Evolutionary conservation across 1,284 basidiomycete species (phyloP).

Genomic region (Austroboletus novae-zelandiae): DNA sequence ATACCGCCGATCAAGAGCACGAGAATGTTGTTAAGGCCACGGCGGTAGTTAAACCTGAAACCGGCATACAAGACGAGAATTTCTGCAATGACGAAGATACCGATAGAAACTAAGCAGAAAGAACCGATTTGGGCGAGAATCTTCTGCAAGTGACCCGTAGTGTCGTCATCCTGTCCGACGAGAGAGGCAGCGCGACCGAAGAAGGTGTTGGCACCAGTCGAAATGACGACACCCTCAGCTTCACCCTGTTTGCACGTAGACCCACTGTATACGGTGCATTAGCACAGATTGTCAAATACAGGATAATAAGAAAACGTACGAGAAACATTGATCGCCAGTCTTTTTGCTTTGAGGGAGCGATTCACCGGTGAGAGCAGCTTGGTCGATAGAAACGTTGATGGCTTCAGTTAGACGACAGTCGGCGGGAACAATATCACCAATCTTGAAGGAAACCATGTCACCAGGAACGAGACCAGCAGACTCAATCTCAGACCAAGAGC

Average conservation of each 20-base stretch:
- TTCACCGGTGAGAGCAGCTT: slow-evolving; percentile 95
- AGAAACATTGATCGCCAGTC: slow-evolving; percentile 93
- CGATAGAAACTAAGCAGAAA: slow-evolving; percentile 93
- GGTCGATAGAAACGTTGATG: slow-evolving; percentile 95
- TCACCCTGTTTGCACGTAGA: slow-evolving; percentile 98
- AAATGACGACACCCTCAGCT: slow-evolving; percentile 95
- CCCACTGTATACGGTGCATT: slow-evolving; percentile 49
- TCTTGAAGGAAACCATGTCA: slow-evolving; percentile 95
- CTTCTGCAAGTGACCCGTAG: slow-evolving; percentile 96
- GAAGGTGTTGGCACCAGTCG: slow-evolving; percentile 94
- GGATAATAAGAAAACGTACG: slow-evolving; percentile 49
- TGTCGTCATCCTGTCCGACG: slow-evolving; percentile 94
- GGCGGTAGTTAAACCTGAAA: slow-evolving; percentile 87
- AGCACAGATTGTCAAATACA: not conserved
- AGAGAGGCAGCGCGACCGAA: slow-evolving; percentile 95
- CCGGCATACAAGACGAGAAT: slow-evolving; percentile 87
- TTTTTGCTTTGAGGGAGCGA: slow-evolving; percentile 92
- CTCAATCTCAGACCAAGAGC: slow-evolving; percentile 86
- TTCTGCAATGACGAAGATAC: slow-evolving; percentile 89
- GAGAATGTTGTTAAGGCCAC: slow-evolving; percentile 94
- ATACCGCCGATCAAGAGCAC: slow-evolving; percentile 98
- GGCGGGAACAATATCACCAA: slow-evolving; percentile 95
- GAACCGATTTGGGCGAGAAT: slow-evolving; percentile 95
- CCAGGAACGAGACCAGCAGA: slow-evolving; percentile 87
- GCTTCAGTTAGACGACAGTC: slow-evolving; percentile 95